Base-by-base conservation (phyloP, 768 basidiomycete genomes). In the Exsudoporus frostii region DNA sequence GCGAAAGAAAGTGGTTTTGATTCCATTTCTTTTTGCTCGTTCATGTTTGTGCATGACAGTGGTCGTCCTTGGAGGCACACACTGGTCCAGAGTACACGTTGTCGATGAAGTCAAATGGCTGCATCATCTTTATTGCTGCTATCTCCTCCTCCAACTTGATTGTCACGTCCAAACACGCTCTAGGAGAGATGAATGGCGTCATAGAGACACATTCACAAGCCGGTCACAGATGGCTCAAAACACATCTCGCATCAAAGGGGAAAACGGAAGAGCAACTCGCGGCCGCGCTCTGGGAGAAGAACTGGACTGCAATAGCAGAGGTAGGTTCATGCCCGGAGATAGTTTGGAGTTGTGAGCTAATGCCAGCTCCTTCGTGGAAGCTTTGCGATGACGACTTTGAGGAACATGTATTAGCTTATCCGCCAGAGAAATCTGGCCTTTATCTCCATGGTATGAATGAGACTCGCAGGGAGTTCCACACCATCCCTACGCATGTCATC, bases 331-430 rank as follows among this genome's bases (percentile, higher is more conserved):
- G 7, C n/a, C 6, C 15, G 11, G 14, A 11, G 22, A 53, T 19
- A 1, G 19, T 33, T 27, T 32, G 10, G 6, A 17, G 7, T 25
- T 11, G 15, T 8, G 20, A 11, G 7, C 41, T 60, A 11, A 61
- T 20, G 17, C 9, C 2, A 5, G 7, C 6, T 9, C 43, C 24
- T n/a, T 46, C 37, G 7, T 13, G 27, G 24, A 46, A 98, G 95
- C 85, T 99, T 7, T 99, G 97, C 67, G 97, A 99, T 64, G 97
- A 99, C 70, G 81, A 80, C 0, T 98, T 98, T 68, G 96, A 99
- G 63, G 96, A 98, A 66, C 97, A 99, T 63, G 96, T 98, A 50
- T 79, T 99, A 0, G 75, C 83, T 0, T 96, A 93, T 65, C 74
- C 91, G 0, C 77, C 83, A 4, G 86, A 96, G 19, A 82, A 83